Conservation (phyloP, 352 stramenopile genomes). For the Plasmopara halstedii region DNA sequence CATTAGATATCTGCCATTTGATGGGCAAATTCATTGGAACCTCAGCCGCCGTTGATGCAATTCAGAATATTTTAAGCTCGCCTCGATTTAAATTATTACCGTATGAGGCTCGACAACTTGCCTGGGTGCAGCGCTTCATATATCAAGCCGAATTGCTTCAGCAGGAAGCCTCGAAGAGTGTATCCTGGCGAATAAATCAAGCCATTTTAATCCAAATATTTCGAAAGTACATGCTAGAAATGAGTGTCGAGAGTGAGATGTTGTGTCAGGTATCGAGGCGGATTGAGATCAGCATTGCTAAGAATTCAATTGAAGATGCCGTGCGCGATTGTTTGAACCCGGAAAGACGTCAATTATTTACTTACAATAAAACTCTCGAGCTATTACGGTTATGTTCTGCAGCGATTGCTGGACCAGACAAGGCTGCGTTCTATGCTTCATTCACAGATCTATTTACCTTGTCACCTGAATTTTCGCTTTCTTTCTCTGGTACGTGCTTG, state of each 20-base stretch:
- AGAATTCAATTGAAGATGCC: slow-evolving; percentile 22
- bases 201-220: slow-evolving; percentile 23
- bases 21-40: slow-evolving; percentile 31
- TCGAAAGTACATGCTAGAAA: slow-evolving; percentile 31
- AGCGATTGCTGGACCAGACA: slow-evolving; percentile 21
- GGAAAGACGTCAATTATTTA: slow-evolving; percentile 22
- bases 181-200: slow-evolving; percentile 7
- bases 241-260: slow-evolving; percentile 33
- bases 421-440: slow-evolving; percentile 26
- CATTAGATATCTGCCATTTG: slow-evolving; percentile 38
- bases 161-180: slow-evolving; percentile 3
- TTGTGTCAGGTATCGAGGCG: slow-evolving; percentile 15
- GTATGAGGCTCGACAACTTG: slow-evolving; percentile 28
- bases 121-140: slow-evolving; percentile 40
- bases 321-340: slow-evolving; percentile 41
- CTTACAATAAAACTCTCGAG: slow-evolving; percentile 23
- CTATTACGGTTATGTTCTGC: slow-evolving; percentile 33
- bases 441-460: slow-evolving; percentile 24
- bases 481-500: slow-evolving; percentile 31
- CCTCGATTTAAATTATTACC: slow-evolving; percentile 24
- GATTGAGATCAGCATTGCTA: slow-evolving; percentile 14
- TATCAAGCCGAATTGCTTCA: slow-evolving; percentile 29
- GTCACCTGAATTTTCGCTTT: slow-evolving; percentile 33
- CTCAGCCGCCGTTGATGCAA: slow-evolving; percentile 27
- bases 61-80: slow-evolving; percentile 31